Evolutionary conservation across 176 grass and related monocot species (phyloP), one percentile per base, ranked within the genome.

Genomic region (Musa troglodytarum): DNA sequence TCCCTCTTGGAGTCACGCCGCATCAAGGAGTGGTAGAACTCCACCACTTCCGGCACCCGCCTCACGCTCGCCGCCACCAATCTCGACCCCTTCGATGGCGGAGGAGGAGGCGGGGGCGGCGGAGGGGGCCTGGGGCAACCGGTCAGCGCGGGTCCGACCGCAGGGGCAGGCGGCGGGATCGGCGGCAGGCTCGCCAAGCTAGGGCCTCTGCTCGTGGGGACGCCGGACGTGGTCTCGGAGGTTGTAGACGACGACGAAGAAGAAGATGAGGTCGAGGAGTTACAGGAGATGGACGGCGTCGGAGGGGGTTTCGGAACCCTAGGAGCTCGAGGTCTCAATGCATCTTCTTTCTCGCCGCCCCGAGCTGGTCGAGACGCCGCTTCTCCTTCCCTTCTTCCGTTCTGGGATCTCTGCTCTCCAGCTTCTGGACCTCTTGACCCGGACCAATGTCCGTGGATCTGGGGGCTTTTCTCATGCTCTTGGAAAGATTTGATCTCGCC

Each of bases 1-100:
- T 99, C 96, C 69, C 83, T 70, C 77, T 74, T 94, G 2, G 96
- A 89, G 26, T 95, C 91, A 66, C 96, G 75, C 56, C 91, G 85
- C 96, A 95, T 99, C 21, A 99, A 13, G 1, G 96, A 99, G 73
- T 99, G 96, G 85, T 99, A 99, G 84, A 99, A 99, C 83, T 99
- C 96, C 3, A 95, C 96, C 52, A 99, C 96, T 79, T 99, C 96
- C 0, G 96, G 96, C 25, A 82, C 88, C 50, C 96, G 84, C 83
- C 81, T 62, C 10, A 99, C 96, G 81, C 84, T 81, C 10, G 79
- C 54, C 52, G 72, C 22, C 22, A 77, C 21, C 20, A 77, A 50
- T 4, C 83, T 62, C 2, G 63, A 57, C 17, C 79, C 74, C 67
- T 74, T 81, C 3, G 19, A 67, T 54, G 66, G 52, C 7, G 85